Base-by-base conservation (phyloP, 2,329 filamentous ascomycete genomes). In the Epichloe typhina region DNA sequence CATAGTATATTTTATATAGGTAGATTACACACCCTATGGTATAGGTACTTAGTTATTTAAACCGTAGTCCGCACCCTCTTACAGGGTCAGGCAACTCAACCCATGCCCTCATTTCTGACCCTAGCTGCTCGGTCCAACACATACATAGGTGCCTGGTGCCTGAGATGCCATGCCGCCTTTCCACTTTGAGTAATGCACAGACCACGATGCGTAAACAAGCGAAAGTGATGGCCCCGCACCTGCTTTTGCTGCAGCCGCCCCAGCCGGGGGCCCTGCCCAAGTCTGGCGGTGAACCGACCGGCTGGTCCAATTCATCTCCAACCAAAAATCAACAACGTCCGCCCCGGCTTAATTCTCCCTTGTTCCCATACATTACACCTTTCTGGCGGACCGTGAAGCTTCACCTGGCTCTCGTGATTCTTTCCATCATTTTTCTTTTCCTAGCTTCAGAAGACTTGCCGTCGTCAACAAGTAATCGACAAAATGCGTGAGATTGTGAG, bases 401-500 rank as follows among this genome's bases (percentile, higher is more conserved):
- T 59, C 42, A 60, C 57, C 58, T 59, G 65, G 61, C 61, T 66
- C 55, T 50, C 44, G 62, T 57, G 57, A 66, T 57, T 56, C 56
- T 58, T 55, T 54, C 45, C 31, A 43, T 40, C 53, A 40, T 44
- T 15, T 38, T 44, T 19, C 6, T 6, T 52, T 57, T 54, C 52
- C 56, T 52, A 51, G 54, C 17, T 13, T 38, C 49, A 54, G 17
- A 19, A 11, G 19, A 55, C 54, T 56, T 58, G 57, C 54, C 58
- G 50, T 50, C 17, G 8, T 59, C 55, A 52, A 58, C 58, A 52
- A 59, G 51, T 56, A 53, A 51, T 56, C 61, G 60, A 64, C 70
- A 81, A 69, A 60, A 83, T 83, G 80, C 80, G 80, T 76, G 80
- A 83, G 72, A 83, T 83, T 71, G 80, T 84, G 72, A 70, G 79